Conservation (phyloP, 2,329 filamentous ascomycete genomes). For the Trichoderma sp. region DNA sequence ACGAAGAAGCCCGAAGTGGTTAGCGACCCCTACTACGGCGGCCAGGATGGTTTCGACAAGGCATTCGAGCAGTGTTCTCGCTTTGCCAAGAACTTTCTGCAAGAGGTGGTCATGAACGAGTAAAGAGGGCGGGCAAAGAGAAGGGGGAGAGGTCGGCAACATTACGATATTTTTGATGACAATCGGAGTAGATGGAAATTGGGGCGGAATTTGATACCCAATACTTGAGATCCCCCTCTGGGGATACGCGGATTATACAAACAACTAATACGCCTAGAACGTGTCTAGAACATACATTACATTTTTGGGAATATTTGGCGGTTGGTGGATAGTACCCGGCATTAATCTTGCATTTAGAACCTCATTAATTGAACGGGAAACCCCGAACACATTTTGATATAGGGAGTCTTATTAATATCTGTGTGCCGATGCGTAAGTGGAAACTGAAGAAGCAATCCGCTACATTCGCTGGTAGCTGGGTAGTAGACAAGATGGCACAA, state of each 20-base stretch:
- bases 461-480: neutral
- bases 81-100: conserved; percentile 75
- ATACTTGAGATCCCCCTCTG: neutral
- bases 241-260: conserved; percentile 2
- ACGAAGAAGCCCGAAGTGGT: conserved; percentile 66
- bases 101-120: conserved; percentile 45
- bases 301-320: neutral
- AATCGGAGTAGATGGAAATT: conserved; percentile 4
- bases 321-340: neutral
- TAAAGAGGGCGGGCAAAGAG: neutral
- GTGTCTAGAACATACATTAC: neutral
- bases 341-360: neutral
- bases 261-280: conserved; percentile 9
- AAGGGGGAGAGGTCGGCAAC: neutral
- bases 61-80: conserved; percentile 82
- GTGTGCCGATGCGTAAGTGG: neutral
- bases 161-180: conserved; percentile 7
- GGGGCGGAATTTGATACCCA: conserved; percentile 17
- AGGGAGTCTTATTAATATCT: neutral
- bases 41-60: conserved; percentile 71
- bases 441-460: neutral
- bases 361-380: neutral
- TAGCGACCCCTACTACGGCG: conserved; percentile 92
- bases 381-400: neutral
- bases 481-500: neutral